These are phyloP conservation scores for Alternaria alternata DNA, from an alignment of 2,329 filamentous ascomycete genomes.

Conservation along the genomic window DNA sequence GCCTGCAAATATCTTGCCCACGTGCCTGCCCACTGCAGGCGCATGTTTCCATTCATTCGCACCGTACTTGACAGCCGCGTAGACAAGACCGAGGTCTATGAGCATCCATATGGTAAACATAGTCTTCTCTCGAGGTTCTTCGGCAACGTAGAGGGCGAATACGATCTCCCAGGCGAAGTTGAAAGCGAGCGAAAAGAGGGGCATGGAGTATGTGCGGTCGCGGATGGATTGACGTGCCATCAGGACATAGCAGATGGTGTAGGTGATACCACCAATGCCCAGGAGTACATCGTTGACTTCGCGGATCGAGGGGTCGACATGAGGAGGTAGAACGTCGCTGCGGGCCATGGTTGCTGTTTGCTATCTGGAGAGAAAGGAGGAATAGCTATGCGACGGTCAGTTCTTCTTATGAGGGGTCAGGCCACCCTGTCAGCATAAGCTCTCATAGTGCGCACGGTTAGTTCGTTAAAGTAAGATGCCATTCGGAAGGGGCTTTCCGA, in stretches of 20 bases:
- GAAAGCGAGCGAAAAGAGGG: conserved; percentile 57
- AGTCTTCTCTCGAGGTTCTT: conserved; percentile 53
- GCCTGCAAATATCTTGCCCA: conserved; percentile 49
- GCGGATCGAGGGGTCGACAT: conserved; percentile 24
- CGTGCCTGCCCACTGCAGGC: conserved; percentile 54
- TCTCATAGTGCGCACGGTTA: not conserved
- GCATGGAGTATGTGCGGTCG: conserved; percentile 61
- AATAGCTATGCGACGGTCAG: not conserved
- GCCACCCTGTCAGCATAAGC: not conserved
- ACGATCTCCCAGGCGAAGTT: conserved; percentile 64
- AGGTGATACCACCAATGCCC: conserved; percentile 23
- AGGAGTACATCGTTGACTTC: conserved; percentile 23
- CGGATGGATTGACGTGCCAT: conserved; percentile 57
- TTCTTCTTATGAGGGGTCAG: not conserved
- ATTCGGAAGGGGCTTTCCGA: not conserved
- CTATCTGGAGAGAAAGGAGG: not conserved
- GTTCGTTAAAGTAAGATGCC: not conserved
- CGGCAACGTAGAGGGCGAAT: conserved; percentile 58
- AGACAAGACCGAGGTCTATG: conserved; percentile 60
- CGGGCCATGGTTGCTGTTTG: not conserved
- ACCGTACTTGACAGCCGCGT: conserved; percentile 57
- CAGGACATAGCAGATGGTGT: conserved; percentile 54
- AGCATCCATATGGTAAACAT: conserved; percentile 61
- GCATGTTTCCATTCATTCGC: conserved; percentile 55
- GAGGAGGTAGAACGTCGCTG: conserved; percentile 22